Conservation (phyloP, 208 protist species). For the Leishmania tarentolae region DNA sequence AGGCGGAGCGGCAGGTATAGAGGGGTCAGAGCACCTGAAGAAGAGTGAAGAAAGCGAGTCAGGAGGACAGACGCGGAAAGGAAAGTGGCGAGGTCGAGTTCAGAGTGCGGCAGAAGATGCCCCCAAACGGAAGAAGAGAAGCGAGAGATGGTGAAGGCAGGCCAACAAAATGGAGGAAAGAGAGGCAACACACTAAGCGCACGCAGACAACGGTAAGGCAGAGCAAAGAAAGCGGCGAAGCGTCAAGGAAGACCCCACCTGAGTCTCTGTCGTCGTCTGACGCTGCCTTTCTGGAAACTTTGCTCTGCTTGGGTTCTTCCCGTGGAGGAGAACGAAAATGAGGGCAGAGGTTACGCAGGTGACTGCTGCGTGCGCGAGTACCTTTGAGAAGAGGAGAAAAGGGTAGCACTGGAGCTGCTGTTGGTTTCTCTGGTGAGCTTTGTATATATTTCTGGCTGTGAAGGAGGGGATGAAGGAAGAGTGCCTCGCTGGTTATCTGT, state of each 20-base stretch:
- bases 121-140: background rate
- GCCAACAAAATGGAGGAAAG: background rate
- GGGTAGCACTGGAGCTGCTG: background rate
- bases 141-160: background rate
- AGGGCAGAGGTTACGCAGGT: background rate
- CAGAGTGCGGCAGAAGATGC: background rate
- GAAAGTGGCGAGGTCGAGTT: too few species aligned
- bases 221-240: background rate
- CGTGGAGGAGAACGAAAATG: background rate
- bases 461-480: background rate
- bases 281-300: background rate
- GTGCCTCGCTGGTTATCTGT: background rate
- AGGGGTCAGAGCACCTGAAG: background rate
- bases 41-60: background rate
- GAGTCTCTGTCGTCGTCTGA: background rate
- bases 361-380: background rate
- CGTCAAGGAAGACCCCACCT: background rate
- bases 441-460: background rate
- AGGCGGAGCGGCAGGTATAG: background rate
- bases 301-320: background rate
- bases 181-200: background rate
- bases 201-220: background rate
- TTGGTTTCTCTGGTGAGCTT: background rate
- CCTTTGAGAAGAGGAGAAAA: background rate
- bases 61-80: background rate